A percentile compares a stretch with the other conserved stretches of the same genome.
phyloP scores from a whole-genome alignment of 371 early-diverging fungal genomes.

The Mortierella sp. region DNA sequence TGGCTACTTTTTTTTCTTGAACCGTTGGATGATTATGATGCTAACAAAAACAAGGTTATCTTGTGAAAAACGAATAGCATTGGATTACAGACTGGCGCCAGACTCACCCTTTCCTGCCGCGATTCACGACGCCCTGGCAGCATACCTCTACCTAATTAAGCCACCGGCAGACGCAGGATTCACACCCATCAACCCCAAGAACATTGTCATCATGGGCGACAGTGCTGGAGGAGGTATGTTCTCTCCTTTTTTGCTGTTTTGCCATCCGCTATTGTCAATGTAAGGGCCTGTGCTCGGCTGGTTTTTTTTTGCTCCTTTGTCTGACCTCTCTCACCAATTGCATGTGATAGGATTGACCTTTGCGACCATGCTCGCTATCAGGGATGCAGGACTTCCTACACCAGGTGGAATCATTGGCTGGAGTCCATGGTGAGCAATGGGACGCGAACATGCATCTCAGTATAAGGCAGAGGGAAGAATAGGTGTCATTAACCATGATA shows the following conservation, averaged over 20 bases:
- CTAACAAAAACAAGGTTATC: background rate
- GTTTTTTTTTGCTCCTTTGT: background rate
- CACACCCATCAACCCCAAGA: slow-evolving; percentile 68
- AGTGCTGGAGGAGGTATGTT: slow-evolving; percentile 79
- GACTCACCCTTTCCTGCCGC: slow-evolving; percentile 85
- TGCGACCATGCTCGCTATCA: slow-evolving; percentile 65
- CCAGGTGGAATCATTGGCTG: slow-evolving; percentile 66
- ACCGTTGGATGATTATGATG: background rate
- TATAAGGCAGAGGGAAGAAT: background rate
- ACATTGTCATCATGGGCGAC: slow-evolving; percentile 86
- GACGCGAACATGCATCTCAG: no score
- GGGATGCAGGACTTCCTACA: slow-evolving; percentile 63
- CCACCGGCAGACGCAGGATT: slow-evolving; percentile 63
- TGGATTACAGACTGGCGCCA: slow-evolving; percentile 88
- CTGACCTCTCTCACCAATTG: slow-evolving; percentile 15
- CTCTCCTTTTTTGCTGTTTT: background rate
- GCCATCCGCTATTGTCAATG: background rate
- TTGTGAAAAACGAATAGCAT: slow-evolving; percentile 35
- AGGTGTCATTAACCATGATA: background rate
- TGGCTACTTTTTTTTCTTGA: background rate
- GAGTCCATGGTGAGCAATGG: slow-evolving; percentile 45
- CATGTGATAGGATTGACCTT: slow-evolving; percentile 58
- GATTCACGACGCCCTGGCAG: slow-evolving; percentile 81
- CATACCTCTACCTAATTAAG: slow-evolving; percentile 75
- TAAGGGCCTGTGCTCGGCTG: background rate